Evolutionary conservation across 352 stramenopile species (phyloP).

Genomic region (Phytophthora uliginosa): DNA sequence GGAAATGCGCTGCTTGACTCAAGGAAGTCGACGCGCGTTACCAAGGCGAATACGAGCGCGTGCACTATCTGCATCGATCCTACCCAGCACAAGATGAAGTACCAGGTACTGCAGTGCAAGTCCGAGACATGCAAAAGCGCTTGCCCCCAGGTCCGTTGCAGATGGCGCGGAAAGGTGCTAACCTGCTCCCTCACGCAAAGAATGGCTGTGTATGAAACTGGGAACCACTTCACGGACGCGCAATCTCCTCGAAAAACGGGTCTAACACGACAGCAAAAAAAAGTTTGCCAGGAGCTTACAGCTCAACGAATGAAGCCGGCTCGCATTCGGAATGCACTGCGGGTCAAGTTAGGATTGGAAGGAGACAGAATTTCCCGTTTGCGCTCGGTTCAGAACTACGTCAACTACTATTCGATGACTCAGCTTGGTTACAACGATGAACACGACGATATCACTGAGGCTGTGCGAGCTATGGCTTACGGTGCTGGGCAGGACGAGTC

Average conservation of each 20-base stretch:
- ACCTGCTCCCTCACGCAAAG: not conserved
- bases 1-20: conserved; percentile 3
- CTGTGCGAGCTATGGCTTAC: conserved; percentile 2
- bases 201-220: not conserved
- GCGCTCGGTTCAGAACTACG: conserved; percentile 10
- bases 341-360: conserved; percentile 5
- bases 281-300: not conserved
- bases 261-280: not conserved
- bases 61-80: conserved; percentile 1
- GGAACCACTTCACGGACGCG: not conserved
- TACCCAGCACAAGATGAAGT: conserved; percentile 6
- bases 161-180: conserved; percentile 1
- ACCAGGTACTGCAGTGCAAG: conserved; percentile 10
- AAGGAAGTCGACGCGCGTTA: not conserved
- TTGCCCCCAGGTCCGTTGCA: not conserved
- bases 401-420: conserved; percentile 10
- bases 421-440: conserved; percentile 3
- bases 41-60: not conserved
- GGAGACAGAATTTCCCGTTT: not conserved
- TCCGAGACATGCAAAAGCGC: not conserved
- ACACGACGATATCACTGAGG: not conserved
- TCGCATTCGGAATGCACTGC: conserved; percentile 2
- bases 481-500: not conserved
- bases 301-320: not conserved
- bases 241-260: not conserved